Conservation (phyloP, 805 yeast genomes). For the Candida namnaoensis region DNA sequence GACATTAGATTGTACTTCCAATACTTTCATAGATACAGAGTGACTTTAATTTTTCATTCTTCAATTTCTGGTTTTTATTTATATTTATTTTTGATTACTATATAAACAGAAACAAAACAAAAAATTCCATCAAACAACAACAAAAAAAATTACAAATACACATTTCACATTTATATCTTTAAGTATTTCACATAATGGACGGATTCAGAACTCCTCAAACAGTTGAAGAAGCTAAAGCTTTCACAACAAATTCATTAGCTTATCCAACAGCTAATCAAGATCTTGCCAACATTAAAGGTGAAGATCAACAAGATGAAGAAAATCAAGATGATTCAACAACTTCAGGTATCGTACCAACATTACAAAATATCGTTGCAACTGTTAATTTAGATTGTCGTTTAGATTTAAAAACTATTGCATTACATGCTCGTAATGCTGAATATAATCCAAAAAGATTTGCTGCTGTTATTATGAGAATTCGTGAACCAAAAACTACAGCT, state of each 20-base stretch:
- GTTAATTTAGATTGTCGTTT: conserved; percentile 93
- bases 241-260: conserved; percentile 18
- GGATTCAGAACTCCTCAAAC: conserved; percentile 19
- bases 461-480: conserved; percentile 97
- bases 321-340: conserved; percentile 60
- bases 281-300: conserved; percentile 12
- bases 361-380: conserved; percentile 93
- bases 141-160: too few relatives aligned
- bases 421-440: conserved; percentile 98
- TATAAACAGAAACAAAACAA: too few relatives aligned
- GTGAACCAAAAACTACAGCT: conserved; percentile 98
- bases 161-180: too few relatives aligned
- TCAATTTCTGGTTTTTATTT: too few relatives aligned
- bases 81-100: too few relatives aligned
- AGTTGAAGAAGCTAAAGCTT: conserved; percentile 19
- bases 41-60: too few relatives aligned
- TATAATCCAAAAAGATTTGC: conserved; percentile 98
- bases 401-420: conserved; percentile 93
- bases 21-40: too few relatives aligned
- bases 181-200: conserved; percentile 9
- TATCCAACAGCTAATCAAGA: conserved; percentile 20
- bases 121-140: too few relatives aligned
- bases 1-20: not conserved
- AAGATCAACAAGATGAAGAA: conserved; percentile 3
- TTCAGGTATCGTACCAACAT: conserved; percentile 92